Percentiles rank a stretch among this genome's conserved stretches.
These are phyloP conservation scores for Hexamita inflata DNA, from an alignment of 208 protist genomes.

Conservation along the genomic window DNA sequence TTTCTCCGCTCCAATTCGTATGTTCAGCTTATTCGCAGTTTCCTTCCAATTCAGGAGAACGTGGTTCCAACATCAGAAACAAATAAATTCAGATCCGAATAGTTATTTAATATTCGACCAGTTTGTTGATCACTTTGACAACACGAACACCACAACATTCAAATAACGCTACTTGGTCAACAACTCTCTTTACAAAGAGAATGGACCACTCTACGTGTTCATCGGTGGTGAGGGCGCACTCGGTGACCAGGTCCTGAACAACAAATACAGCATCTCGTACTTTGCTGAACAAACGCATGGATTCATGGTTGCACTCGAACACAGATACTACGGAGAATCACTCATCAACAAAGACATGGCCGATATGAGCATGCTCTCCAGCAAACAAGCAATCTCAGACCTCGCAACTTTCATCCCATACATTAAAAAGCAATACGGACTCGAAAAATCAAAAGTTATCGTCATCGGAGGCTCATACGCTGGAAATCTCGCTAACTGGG, in stretches of 20 bases:
- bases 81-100: too few species aligned
- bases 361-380: background rate
- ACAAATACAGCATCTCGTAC: background rate
- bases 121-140: slow-evolving; percentile 3
- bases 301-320: slow-evolving; percentile 34
- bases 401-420: slow-evolving; percentile 25
- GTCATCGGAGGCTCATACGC: slow-evolving; percentile 35
- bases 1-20: too few species aligned
- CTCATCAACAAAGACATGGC: background rate
- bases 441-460: background rate
- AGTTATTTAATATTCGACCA: too few species aligned
- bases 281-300: slow-evolving; percentile 29
- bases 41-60: too few species aligned
- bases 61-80: too few species aligned
- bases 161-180: slow-evolving; percentile 2
- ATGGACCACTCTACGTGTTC: background rate
- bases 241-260: background rate
- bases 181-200: background rate
- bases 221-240: slow-evolving; percentile 1
- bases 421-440: slow-evolving; percentile 6
- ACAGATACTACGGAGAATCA: slow-evolving; percentile 36
- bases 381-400: slow-evolving; percentile 32
- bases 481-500: slow-evolving; percentile 22
- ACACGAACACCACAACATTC: background rate
- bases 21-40: too few species aligned